phyloP scores from a whole-genome alignment of 257 asterid species.

The Marsdenia floribunda region DNA sequence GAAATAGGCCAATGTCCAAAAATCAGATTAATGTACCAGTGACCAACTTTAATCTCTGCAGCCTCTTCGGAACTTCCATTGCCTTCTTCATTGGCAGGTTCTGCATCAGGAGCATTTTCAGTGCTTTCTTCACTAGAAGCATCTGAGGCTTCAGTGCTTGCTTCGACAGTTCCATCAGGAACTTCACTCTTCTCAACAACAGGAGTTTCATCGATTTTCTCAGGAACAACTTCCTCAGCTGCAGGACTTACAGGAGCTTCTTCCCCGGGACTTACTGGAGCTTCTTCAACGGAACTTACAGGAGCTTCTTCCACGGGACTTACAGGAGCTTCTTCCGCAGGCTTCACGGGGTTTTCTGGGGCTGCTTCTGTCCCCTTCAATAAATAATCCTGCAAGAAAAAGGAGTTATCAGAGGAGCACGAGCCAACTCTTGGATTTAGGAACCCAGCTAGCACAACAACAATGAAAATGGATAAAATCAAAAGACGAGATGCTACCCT shows the following conservation, averaged over 20 bases:
- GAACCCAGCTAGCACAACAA: neutral
- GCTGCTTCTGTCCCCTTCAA: slow-evolving; percentile 50
- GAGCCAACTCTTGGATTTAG: neutral
- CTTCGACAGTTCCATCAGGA: slow-evolving; percentile 40
- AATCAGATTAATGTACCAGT: neutral
- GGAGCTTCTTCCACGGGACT: slow-evolving; percentile 34
- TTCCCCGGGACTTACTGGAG: slow-evolving; percentile 29
- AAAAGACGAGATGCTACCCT: no score
- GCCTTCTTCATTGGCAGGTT: slow-evolving; percentile 30
- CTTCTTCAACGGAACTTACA: slow-evolving; percentile 32
- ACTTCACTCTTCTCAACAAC: slow-evolving; percentile 38
- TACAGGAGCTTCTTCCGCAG: slow-evolving; percentile 38
- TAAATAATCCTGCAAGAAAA: slow-evolving; percentile 52
- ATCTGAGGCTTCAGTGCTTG: slow-evolving; percentile 36
- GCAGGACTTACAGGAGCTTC: slow-evolving; percentile 29
- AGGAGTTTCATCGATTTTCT: slow-evolving; percentile 39
- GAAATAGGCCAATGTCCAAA: slow-evolving; percentile 15
- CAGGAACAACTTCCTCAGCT: slow-evolving; percentile 33
- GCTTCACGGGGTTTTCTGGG: slow-evolving; percentile 23
- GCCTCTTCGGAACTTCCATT: slow-evolving; percentile 36
- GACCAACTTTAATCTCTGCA: slow-evolving; percentile 61
- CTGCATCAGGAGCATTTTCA: slow-evolving; percentile 11
- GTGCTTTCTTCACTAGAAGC: slow-evolving; percentile 26
- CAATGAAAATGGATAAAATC: neutral
- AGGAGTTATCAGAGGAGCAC: neutral